Evolutionary conservation across 768 basidiomycete species (phyloP), one percentile per base, ranked within the genome.

Genomic region (Suillus subluteus): DNA sequence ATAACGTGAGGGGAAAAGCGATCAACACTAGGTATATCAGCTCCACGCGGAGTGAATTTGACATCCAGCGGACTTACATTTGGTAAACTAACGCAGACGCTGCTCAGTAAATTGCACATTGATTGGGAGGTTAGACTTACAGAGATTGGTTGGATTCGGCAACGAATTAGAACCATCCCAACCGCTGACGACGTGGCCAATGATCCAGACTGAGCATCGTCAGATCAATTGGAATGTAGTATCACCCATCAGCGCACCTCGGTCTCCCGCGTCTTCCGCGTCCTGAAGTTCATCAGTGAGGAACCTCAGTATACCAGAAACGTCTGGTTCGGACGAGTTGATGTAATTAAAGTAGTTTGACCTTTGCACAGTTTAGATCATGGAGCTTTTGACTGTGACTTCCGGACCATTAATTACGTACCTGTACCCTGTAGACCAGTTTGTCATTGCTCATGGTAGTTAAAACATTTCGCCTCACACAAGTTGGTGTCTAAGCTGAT

Each of bases 1-100:
- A 92, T 89, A 64, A 91, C 90, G 70, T 92, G 91, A 38, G 90
- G 90, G 9, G 90, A 88, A 75, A 83, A 92, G n/a, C 90, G 88
- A 70, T 92, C 90, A 64, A 92, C 87, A 63, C 90, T 91, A 62
- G 50, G 41, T 52, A 63, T 11, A 32, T 62, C 26, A 44, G 67
- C 13, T 41, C 65, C 43, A 68, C 48, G 35, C 54, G 38, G 35
- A 35, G 46, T 40, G 13, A 54, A n/a, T 44, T 12, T 63, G 52
- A 40, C 30, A 37, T 50, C 0, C 3, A 62, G 5, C 37, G 11
- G 26, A 62, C 77, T 67, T 63, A 85, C 84, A 85, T 85, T 69
- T 85, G 84, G 70, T 85, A 85, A 72, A 80, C 83, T 84, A 66
- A 62, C 5, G 12, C 48, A 32, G 30, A 11, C 16, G 46, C 58